phyloP scores from a whole-genome alignment of 129 eudicot species.

The Arctium minus region DNA sequence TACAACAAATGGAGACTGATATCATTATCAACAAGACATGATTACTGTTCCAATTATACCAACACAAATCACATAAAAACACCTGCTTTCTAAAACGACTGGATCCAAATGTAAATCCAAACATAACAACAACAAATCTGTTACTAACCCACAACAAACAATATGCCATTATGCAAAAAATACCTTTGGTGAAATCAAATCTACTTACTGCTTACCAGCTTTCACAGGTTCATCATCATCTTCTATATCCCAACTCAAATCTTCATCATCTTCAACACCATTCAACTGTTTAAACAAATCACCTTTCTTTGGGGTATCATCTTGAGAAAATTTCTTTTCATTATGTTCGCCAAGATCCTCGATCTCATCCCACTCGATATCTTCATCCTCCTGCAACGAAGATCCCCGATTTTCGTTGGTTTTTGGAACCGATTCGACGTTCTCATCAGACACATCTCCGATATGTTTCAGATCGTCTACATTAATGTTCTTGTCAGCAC shows the following conservation, averaged over 20 bases:
- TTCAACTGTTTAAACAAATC: conserved; percentile 53
- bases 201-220: conserved; percentile 20
- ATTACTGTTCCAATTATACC: not conserved
- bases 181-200: not conserved
- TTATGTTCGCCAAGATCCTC: conserved; percentile 70
- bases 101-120: not conserved
- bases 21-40: conserved; percentile 12
- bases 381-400: conserved; percentile 54
- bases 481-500: conserved; percentile 7
- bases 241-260: conserved; percentile 87
- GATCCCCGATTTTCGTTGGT: conserved; percentile 28
- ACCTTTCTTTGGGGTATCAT: conserved; percentile 36
- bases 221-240: conserved; percentile 68
- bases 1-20: not conserved
- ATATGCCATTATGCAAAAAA: not conserved
- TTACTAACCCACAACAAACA: conserved; percentile 9
- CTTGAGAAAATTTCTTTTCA: conserved; percentile 38
- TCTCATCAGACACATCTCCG: conserved; percentile 4
- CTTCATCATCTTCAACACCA: conserved; percentile 65
- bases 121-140: not conserved
- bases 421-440: conserved; percentile 20
- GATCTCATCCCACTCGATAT: conserved; percentile 93
- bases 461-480: conserved; percentile 11
- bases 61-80: not conserved
- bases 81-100: conserved; percentile 4